Evolutionary conservation across 2,329 filamentous ascomycete species (phyloP).

Genomic region (Phialophora chinensis): DNA sequence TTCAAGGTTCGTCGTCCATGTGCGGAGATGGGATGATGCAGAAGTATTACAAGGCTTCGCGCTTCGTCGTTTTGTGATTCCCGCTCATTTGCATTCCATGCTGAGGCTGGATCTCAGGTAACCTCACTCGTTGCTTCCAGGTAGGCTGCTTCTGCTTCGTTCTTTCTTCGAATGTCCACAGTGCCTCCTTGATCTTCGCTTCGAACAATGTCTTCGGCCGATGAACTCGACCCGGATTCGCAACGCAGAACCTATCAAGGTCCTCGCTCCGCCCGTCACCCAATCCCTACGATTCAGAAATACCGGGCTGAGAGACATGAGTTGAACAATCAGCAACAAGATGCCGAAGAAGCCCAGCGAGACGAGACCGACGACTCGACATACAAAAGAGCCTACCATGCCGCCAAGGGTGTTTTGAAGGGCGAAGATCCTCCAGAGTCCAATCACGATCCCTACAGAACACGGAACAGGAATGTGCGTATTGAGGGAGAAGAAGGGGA

Average conservation of each 20-base stretch:
- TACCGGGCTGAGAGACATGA: constrained; percentile 36
- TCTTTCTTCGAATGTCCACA: not conserved
- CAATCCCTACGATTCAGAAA: constrained; percentile 39
- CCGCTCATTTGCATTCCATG: constrained; percentile 1
- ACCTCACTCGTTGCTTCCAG: constrained; percentile 11
- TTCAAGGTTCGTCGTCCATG: constrained; percentile 6
- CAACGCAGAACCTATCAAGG: constrained; percentile 22
- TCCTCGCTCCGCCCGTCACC: constrained; percentile 37
- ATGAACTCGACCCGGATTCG: constrained; percentile 35
- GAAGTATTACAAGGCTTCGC: constrained; percentile 2
- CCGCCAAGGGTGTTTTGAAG: constrained; percentile 36
- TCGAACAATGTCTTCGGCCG: constrained; percentile 20
- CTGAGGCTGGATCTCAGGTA: constrained; percentile 15
- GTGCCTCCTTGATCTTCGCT: not conserved
- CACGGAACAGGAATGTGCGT: constrained; percentile 34
- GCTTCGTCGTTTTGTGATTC: not conserved
- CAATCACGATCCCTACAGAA: constrained; percentile 34
- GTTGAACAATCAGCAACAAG: constrained; percentile 30
- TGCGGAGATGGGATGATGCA: constrained; percentile 11
- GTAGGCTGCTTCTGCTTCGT: constrained; percentile 13
- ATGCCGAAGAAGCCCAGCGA: constrained; percentile 31
- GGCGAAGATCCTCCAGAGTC: constrained; percentile 28
- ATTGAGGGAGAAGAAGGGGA: not conserved
- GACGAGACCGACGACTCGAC: constrained; percentile 33
- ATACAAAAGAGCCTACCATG: constrained; percentile 36